Conservation (phyloP, 2,329 filamentous ascomycete genomes). For the Alternaria sp. region DNA sequence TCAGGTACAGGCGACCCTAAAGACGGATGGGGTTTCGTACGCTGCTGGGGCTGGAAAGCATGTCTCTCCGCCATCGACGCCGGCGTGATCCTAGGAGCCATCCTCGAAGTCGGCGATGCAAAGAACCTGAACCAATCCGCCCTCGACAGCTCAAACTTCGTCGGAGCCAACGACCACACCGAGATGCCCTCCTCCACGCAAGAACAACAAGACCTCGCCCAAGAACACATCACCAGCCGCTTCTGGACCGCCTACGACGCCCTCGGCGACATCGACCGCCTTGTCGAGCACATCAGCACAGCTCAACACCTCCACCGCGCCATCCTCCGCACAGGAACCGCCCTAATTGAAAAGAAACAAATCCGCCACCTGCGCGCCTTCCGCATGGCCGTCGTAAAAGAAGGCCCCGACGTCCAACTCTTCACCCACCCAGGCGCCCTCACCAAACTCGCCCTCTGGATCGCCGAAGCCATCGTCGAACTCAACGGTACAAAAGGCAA, state of each 20-base stretch:
- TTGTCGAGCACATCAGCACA: conserved; percentile 77
- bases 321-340: conserved; percentile 90
- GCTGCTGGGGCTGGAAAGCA: conserved; percentile 97
- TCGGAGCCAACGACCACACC: conserved; percentile 33
- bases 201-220: conserved; percentile 41
- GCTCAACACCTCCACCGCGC: conserved; percentile 90
- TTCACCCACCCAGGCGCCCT: conserved; percentile 93
- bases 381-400: conserved; percentile 93
- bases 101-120: conserved; percentile 85
- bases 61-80: conserved; percentile 93
- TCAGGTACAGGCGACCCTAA: conserved; percentile 72
- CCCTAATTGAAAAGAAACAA: conserved; percentile 89
- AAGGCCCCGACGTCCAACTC: conserved; percentile 87
- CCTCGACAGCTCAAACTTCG: conserved; percentile 41
- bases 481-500: conserved; percentile 78
- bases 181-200: conserved; percentile 27
- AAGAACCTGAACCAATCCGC: conserved; percentile 41
- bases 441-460: conserved; percentile 92
- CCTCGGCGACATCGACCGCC: conserved; percentile 65
- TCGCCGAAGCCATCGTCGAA: conserved; percentile 88
- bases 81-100: conserved; percentile 87
- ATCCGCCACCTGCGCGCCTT: conserved; percentile 93
- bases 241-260: conserved; percentile 68
- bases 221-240: conserved; percentile 57
- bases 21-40: conserved; percentile 95